Percentiles rank a stretch among this genome's conserved stretches.
Evolutionary conservation across 78 protist genomes (phyloP).

Genomic region (Emiliania huxleyi): DNA sequence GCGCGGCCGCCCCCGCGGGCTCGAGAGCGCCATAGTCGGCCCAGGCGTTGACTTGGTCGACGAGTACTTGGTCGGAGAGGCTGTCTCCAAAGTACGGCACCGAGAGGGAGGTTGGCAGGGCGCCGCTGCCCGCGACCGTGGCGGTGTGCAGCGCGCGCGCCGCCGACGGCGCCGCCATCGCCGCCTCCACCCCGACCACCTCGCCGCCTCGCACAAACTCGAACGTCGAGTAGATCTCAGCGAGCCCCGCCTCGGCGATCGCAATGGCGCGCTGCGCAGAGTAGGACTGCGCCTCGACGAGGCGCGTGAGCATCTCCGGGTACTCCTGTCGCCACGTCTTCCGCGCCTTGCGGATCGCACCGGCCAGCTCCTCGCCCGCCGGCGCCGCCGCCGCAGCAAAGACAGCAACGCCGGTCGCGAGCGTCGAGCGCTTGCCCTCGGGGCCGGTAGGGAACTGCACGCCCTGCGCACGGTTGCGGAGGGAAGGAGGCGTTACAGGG

Average conservation of each 20-base stretch:
- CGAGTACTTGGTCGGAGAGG: neutral
- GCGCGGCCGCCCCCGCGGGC: neutral
- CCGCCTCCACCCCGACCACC: neutral
- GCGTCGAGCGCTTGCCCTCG: neutral
- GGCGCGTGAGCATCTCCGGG: neutral
- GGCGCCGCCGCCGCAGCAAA: neutral
- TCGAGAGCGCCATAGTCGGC: neutral
- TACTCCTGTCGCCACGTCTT: neutral
- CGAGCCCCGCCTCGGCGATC: neutral
- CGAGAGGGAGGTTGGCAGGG: neutral
- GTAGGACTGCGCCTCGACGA: neutral
- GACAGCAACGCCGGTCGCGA: neutral
- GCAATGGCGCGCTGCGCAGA: neutral
- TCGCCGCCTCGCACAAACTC: neutral
- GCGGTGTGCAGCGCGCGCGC: neutral
- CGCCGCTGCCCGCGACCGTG: neutral
- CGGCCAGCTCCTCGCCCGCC: neutral
- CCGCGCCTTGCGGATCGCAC: neutral
- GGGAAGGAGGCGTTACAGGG: too few species aligned
- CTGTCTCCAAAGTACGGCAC: neutral
- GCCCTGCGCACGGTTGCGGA: too few species aligned
- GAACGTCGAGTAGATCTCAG: neutral
- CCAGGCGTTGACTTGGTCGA: neutral
- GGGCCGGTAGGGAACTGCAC: neutral
- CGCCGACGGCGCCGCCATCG: neutral